phyloP scores from a whole-genome alignment of 2,329 filamentous ascomycete genomes.

The Thielaviopsis populi region DNA sequence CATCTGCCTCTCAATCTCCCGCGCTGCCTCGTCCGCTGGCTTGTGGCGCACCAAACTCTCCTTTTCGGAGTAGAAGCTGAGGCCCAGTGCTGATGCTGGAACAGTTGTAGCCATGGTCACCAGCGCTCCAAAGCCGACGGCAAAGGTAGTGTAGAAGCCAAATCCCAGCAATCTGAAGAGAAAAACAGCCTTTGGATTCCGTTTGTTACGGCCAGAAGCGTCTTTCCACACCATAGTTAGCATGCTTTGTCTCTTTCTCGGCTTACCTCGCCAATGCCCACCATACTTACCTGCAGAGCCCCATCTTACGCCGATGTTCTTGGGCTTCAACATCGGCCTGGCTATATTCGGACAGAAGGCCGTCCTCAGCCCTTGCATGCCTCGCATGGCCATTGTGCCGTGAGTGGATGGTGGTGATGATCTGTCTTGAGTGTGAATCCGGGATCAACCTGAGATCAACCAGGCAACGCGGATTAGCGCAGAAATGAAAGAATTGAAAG shows the following conservation, averaged over 20 bases:
- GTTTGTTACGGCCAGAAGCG: conserved; percentile 1
- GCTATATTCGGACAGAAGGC: conserved; percentile 3
- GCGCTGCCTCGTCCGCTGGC: conserved; percentile 38
- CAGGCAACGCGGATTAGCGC: not conserved
- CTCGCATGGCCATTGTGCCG: conserved; percentile 2
- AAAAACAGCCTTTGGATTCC: conserved; percentile 7
- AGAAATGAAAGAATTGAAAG: not conserved
- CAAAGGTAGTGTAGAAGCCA: conserved; percentile 10
- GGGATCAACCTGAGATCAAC: not conserved
- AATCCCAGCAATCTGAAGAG: conserved; percentile 9
- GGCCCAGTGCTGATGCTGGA: conserved; percentile 16
- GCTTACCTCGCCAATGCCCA: not conserved
- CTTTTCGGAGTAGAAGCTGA: conserved; percentile 38
- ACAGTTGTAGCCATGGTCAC: conserved; percentile 16
- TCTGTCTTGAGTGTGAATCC: not conserved
- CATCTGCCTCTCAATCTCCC: conserved; percentile 57
- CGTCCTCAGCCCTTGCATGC: not conserved
- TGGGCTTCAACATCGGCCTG: not conserved
- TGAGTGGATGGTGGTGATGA: not conserved
- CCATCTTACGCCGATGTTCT: conserved; percentile 3
- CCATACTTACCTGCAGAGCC: conserved; percentile 13
- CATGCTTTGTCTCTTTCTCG: not conserved
- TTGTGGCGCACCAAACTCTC: conserved; percentile 56
- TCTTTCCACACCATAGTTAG: not conserved
- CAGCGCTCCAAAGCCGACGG: conserved; percentile 10